Evolutionary conservation across 441 rosid species (phyloP).

Genomic region (Metrosideros polymorpha): DNA sequence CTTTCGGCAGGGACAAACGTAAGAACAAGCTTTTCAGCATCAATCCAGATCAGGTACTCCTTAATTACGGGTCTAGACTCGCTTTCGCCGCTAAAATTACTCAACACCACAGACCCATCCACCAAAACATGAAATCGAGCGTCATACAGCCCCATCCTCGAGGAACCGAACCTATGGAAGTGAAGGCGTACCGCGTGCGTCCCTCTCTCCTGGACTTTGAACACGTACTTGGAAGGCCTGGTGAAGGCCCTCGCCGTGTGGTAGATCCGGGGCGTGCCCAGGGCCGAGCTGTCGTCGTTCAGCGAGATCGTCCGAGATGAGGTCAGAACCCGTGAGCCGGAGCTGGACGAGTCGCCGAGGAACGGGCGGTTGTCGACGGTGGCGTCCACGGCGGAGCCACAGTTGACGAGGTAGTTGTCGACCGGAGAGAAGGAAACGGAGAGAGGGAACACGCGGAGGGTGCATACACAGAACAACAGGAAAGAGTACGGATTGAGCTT

Average conservation of each 20-base stretch:
- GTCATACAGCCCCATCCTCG: conserved; percentile 18
- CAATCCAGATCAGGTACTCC: conserved; percentile 54
- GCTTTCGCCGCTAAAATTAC: conserved; percentile 38
- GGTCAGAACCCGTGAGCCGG: conserved; percentile 16
- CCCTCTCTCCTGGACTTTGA: conserved; percentile 46
- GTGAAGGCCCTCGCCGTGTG: conserved; percentile 47
- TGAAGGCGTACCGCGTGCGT: conserved; percentile 64
- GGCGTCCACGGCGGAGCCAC: conserved; percentile 55
- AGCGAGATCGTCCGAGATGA: conserved; percentile 22
- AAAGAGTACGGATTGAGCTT: neutral
- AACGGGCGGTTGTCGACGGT: conserved; percentile 46
- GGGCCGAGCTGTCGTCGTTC: conserved; percentile 8
- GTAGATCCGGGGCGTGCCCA: conserved; percentile 33
- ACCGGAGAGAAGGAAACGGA: conserved; percentile 41
- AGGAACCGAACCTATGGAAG: conserved; percentile 34
- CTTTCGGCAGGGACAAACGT: conserved; percentile 37
- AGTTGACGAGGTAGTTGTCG: conserved; percentile 54
- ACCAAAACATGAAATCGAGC: conserved; percentile 58
- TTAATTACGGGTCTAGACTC: conserved; percentile 26
- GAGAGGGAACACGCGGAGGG: neutral
- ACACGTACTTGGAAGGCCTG: conserved; percentile 43
- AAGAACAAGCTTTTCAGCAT: conserved; percentile 36
- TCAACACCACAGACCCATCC: conserved; percentile 44
- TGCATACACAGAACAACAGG: neutral
- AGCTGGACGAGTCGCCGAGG: conserved; percentile 26